These are phyloP conservation scores for Schizophyllum amplum DNA, from an alignment of 1,284 basidiomycete genomes.

Conservation along the genomic window DNA sequence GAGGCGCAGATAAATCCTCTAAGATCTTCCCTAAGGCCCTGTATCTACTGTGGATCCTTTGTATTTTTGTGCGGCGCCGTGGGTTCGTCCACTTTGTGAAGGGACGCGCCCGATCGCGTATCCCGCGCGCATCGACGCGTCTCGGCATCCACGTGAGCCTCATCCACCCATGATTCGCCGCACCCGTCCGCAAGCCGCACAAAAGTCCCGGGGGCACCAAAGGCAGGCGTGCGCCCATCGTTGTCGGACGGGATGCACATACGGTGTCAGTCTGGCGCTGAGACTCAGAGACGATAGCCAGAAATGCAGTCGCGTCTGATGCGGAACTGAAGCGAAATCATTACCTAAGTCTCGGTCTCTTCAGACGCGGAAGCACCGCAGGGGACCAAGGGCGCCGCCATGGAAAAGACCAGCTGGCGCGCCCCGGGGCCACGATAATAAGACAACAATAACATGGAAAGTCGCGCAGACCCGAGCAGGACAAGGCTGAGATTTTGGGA, in stretches of 20 bases:
- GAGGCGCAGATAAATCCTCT: too few species aligned
- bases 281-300: too few species aligned
- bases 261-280: too few species aligned
- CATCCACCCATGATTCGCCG: too few species aligned
- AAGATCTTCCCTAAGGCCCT: too few species aligned
- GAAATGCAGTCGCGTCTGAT: background rate
- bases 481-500: background rate
- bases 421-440: background rate
- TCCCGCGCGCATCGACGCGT: background rate
- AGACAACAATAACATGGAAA: background rate
- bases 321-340: background rate
- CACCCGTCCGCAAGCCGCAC: background rate
- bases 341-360: background rate
- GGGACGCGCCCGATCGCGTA: background rate
- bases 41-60: too few species aligned
- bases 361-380: background rate
- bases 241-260: background rate
- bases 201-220: background rate
- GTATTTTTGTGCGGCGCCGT: background rate
- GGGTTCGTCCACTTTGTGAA: background rate
- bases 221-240: background rate
- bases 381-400: background rate
- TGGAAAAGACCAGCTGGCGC: background rate
- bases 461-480: background rate
- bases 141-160: background rate